phyloP scores from a whole-genome alignment of 1,284 basidiomycete species.

The Agroathelia rolfsii region DNA sequence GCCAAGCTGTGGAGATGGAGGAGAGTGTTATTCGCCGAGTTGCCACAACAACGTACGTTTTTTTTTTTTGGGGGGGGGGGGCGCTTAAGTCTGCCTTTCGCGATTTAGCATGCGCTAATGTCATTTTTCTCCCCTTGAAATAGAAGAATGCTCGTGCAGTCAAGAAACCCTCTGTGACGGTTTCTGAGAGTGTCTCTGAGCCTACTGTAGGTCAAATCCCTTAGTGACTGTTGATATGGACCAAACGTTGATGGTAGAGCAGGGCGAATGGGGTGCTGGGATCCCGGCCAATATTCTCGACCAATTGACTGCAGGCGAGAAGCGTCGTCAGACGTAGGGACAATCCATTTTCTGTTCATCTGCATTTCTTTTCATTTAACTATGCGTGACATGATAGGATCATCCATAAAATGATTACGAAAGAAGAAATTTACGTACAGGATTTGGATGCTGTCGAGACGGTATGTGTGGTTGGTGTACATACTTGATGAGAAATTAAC shows the following conservation, averaged over 20 bases:
- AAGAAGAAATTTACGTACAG: constrained; percentile 85
- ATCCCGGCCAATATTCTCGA: constrained; percentile 61
- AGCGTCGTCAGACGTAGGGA: constrained; percentile 72
- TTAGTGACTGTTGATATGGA: too few relatives aligned
- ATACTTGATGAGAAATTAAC: not conserved
- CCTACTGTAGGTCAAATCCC: too few relatives aligned
- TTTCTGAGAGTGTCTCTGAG: too few relatives aligned
- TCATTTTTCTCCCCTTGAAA: too few relatives aligned
- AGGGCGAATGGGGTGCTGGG: constrained; percentile 67
- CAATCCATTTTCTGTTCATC: constrained; percentile 1
- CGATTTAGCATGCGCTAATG: too few relatives aligned
- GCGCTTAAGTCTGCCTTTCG: constrained; percentile 1
- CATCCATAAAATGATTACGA: constrained; percentile 85
- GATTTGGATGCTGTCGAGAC: constrained; percentile 82
- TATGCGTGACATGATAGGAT: constrained; percentile 46
- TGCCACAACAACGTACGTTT: constrained; percentile 57
- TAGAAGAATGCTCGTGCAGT: too few relatives aligned
- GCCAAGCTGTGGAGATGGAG: constrained; percentile 67
- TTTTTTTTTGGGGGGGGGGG: too few relatives aligned
- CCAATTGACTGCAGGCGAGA: constrained; percentile 66
- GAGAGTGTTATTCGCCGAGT: constrained; percentile 60
- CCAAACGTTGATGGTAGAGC: too few relatives aligned
- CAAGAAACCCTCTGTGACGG: too few relatives aligned
- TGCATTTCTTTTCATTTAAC: constrained; percentile 8
- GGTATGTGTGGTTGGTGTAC: constrained; percentile 25